Base-by-base conservation (phyloP, 495 filamentous ascomycete genomes). In the Pseudomonodictys pantanalensis region DNA sequence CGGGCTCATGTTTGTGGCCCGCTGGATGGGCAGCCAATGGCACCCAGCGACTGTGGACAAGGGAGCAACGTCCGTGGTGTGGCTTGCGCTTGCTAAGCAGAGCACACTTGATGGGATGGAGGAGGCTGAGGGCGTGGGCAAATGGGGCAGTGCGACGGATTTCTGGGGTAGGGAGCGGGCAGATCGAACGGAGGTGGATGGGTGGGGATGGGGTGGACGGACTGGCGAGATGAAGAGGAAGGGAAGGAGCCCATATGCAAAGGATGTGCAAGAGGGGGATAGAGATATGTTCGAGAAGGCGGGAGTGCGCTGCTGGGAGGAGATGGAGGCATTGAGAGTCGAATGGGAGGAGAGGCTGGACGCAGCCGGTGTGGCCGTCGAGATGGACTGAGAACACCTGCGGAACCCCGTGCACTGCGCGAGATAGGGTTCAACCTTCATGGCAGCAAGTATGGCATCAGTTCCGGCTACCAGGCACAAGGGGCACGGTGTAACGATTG, bases 91-190 rank as follows among this genome's bases (percentile, higher is more conserved):
- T 24, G 79, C 84, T 8, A 72, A 83, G n/a, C 83, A 89, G 58
- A 72, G 75, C 1, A 76, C 76, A 38, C 74, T 98, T 25, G 87
- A 91, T 64, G 77, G 77, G 33, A 73, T 80, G 24, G 83, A 87
- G 59, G 73, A 74, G 3, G 41, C 53, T 10, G 68, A 71, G n/a
- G 83, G 86, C 38, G 76, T 79, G 38, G 76, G 76, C 11, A 98
- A 98, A 77, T 98, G 92, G 92, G 93, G 93, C 4, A 87, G 84
- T 9, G 80, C 82, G 41, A 80, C 77, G 3, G 78, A 86, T 64
- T 63, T 75, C 15, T 58, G 70, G 39, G 92, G 92, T 0, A 54
- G 72, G 22, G 81, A 80, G 65, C 71, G 78, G 17, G 79, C 87
- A 5, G 82, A 78, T 72, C 82, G 81, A 65, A 90, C 90, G 7